These are phyloP conservation scores for Termitomyces sp. DNA, from an alignment of 768 basidiomycete species.

Conservation along the genomic window DNA sequence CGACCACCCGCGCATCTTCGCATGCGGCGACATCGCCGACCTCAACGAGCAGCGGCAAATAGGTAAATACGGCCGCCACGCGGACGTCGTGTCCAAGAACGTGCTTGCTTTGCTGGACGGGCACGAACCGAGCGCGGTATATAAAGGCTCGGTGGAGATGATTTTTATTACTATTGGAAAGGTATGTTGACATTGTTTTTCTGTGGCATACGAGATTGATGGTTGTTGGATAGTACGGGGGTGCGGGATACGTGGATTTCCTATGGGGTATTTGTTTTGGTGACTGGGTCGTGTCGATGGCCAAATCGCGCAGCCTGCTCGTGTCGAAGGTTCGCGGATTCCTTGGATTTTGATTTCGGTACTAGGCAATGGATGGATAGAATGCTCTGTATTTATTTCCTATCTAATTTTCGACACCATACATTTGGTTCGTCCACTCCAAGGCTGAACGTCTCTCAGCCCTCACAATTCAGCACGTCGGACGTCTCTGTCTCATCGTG, in stretches of 20 bases:
- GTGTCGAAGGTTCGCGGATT: constrained; percentile 12
- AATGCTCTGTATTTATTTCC: neutral
- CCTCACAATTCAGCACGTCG: too few species aligned
- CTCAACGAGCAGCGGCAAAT: constrained; percentile 58
- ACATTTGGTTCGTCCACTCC: neutral
- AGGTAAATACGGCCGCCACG: constrained; percentile 41
- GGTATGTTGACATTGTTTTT: constrained; percentile 28
- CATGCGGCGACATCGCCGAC: constrained; percentile 60
- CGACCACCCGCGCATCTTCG: constrained; percentile 51
- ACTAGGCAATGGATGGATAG: too few species aligned
- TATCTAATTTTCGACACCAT: neutral
- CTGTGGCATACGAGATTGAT: neutral
- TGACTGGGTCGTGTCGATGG: constrained; percentile 31
- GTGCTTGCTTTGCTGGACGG: constrained; percentile 38
- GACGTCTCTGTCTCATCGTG: constrained; percentile 27
- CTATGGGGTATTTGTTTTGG: constrained; percentile 44
- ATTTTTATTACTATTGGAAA: constrained; percentile 54
- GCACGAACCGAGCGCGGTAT: constrained; percentile 24
- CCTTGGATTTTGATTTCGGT: constrained; percentile 7
- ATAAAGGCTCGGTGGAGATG: constrained; percentile 45
- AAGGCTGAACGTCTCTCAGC: too few species aligned
- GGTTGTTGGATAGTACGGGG: constrained; percentile 27
- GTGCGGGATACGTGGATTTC: constrained; percentile 35
- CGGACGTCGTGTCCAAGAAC: constrained; percentile 41
- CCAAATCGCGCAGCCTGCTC: constrained; percentile 34